Evolutionary conservation across 192 early-diverging fungal genomes (phyloP).

Genomic region (Ambispora gerdemannii): DNA sequence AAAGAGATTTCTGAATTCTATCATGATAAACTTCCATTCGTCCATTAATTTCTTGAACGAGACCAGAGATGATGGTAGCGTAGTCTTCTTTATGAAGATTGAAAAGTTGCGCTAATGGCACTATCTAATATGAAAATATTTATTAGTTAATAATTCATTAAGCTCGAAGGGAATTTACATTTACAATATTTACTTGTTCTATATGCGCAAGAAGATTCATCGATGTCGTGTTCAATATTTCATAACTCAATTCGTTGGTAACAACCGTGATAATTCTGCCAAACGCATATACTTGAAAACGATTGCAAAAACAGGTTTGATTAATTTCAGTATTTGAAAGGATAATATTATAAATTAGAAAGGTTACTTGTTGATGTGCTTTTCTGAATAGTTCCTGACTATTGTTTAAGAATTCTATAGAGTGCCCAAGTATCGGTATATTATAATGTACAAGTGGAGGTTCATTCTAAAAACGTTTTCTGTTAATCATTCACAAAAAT

Average conservation of each 20-base stretch:
- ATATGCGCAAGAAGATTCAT: neutral
- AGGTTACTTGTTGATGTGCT: conserved; percentile 16
- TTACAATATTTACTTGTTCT: neutral
- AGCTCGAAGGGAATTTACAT: neutral
- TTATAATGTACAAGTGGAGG: conserved; percentile 15
- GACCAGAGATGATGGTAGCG: too few relatives aligned
- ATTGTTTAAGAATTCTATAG: conserved; percentile 9
- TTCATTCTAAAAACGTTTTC: conserved; percentile 19
- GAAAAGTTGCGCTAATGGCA: neutral
- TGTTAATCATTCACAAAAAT: too few relatives aligned
- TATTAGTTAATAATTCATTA: neutral
- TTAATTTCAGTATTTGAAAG: neutral
- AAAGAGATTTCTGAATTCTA: too few relatives aligned
- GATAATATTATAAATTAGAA: neutral
- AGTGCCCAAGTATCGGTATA: neutral
- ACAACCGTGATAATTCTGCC: neutral
- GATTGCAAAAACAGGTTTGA: neutral
- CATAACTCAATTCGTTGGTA: neutral
- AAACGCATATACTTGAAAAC: neutral
- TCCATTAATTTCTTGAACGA: too few relatives aligned
- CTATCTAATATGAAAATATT: neutral
- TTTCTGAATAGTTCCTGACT: neutral
- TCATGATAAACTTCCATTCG: too few relatives aligned
- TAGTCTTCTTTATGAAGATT: neutral
- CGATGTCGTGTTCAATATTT: neutral